Base-by-base conservation (phyloP, 1,139 yeast genomes). In the Hansenula sp. region DNA sequence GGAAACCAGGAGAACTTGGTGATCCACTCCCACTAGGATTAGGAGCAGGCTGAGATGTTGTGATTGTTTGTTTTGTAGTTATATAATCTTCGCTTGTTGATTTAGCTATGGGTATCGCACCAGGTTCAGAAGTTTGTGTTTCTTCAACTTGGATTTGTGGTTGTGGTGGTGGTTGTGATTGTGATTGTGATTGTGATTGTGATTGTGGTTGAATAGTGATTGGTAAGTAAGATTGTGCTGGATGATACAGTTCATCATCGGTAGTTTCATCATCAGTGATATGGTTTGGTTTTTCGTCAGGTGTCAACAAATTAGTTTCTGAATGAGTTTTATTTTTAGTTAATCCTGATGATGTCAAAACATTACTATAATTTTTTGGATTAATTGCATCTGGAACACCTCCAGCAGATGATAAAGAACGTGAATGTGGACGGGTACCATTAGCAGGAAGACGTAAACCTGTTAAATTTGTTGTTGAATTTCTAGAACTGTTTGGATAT, bases 371-470 rank as follows among this genome's bases (percentile, higher is more conserved):
- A 3, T 46, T 41, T 16, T 40, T 38, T 17, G 48, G 34, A 31
- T 44, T 42, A 29, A 64, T 59, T 35, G 76, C 65, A 55, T 77
- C 82, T 21, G 78, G 76, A 24, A 77, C 73, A 26, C 69, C 66
- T 37, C 66, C 67, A 4, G 75, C 70, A 3, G 75, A 65, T 2
- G 84, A 77, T 37, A 80, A 59, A 0, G 87, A 79, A 52, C 77
- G 75, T 43, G 82, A 75, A 56, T 79, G 82, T 31, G 77, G 79
- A 30, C 59, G 48, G 14, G 46, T 42, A 2, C 50, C 45, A 14
- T 26, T 37, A 43, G n/a, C n/a, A n/a, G n/a, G n/a, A n/a, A n/a
- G n/a, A n/a, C n/a, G n/a, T n/a, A n/a, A n/a, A 6, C 14, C 25
- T 27, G 26, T 32, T 9, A 30, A 34, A 24, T 13, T 25, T 9